A percentile compares a stretch with the other conserved stretches of the same genome.
Evolutionary conservation across 495 filamentous ascomycete species (phyloP).

Genomic region (Rhizodiscina lignyota): DNA sequence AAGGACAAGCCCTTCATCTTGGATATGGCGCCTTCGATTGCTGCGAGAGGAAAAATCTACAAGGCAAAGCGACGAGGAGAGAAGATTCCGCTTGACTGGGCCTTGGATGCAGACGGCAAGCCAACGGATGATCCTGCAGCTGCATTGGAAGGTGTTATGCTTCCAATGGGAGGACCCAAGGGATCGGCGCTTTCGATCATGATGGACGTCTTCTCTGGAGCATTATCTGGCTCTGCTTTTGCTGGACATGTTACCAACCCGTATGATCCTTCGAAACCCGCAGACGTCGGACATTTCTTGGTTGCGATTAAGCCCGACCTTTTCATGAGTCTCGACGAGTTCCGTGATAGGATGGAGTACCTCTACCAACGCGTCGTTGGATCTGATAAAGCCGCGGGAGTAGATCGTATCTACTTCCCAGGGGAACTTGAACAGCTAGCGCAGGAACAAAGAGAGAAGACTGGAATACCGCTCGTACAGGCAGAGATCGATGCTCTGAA

Average conservation of each 20-base stretch:
- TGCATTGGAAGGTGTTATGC: slow-evolving; percentile 56
- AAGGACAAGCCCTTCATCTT: slow-evolving; percentile 47
- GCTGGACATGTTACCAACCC: slow-evolving; percentile 55
- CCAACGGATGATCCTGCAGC: slow-evolving; percentile 47
- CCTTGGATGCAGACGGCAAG: slow-evolving; percentile 52
- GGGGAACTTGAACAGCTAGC: slow-evolving; percentile 58
- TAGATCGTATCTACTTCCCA: slow-evolving; percentile 65
- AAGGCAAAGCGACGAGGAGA: slow-evolving; percentile 55
- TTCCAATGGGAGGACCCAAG: slow-evolving; percentile 68
- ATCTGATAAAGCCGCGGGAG: slow-evolving; percentile 47
- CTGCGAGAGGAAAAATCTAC: slow-evolving; percentile 60
- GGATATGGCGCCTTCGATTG: slow-evolving; percentile 63
- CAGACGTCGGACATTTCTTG: slow-evolving; percentile 63
- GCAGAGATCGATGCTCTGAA: slow-evolving; percentile 52
- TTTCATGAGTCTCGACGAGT: slow-evolving; percentile 55
- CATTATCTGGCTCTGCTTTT: slow-evolving; percentile 53
- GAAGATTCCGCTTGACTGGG: slow-evolving; percentile 60
- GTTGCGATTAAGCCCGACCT: slow-evolving; percentile 62
- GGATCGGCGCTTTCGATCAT: slow-evolving; percentile 55
- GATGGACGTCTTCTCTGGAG: slow-evolving; percentile 77
- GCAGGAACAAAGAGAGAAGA: slow-evolving; percentile 32
- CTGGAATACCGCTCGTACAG: slow-evolving; percentile 49
- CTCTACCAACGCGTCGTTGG: slow-evolving; percentile 47
- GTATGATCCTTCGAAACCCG: slow-evolving; percentile 49
- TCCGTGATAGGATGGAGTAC: slow-evolving; percentile 51